phyloP scores from a whole-genome alignment of 768 basidiomycete genomes.

The Gloeopeniophorella convolvens region DNA sequence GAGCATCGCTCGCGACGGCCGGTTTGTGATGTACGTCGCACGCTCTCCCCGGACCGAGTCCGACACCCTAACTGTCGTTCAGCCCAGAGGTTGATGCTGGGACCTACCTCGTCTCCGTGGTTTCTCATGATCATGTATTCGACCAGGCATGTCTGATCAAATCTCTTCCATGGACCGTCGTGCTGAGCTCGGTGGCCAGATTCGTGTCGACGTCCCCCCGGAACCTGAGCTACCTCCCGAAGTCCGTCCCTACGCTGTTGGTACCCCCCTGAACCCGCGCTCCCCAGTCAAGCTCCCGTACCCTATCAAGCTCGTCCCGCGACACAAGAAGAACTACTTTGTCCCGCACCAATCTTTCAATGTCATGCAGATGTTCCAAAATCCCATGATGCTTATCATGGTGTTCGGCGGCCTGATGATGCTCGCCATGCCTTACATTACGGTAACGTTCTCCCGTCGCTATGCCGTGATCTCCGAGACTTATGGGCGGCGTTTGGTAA shows the following conservation, averaged over 20 bases:
- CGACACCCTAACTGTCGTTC: not conserved
- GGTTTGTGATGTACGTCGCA: slow-evolving; percentile 58
- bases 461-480: not conserved
- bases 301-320: slow-evolving; percentile 52
- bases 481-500: not conserved
- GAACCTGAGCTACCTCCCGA: slow-evolving; percentile 39
- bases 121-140: slow-evolving; percentile 60
- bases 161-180: not conserved
- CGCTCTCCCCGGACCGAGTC: not conserved
- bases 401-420: slow-evolving; percentile 58
- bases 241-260: slow-evolving; percentile 57
- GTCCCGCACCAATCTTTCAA: slow-evolving; percentile 68
- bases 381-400: slow-evolving; percentile 83
- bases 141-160: slow-evolving; percentile 47
- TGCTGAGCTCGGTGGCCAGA: slow-evolving; percentile 31
- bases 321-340: slow-evolving; percentile 56
- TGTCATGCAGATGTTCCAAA: slow-evolving; percentile 67
- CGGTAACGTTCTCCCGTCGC: slow-evolving; percentile 40
- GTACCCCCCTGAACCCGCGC: slow-evolving; percentile 60
- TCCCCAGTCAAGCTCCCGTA: slow-evolving; percentile 50
- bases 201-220: slow-evolving; percentile 56
- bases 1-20: slow-evolving; percentile 49
- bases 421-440: slow-evolving; percentile 68
- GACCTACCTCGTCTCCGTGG: slow-evolving; percentile 61
- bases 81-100: slow-evolving; percentile 68